These are phyloP conservation scores for Ceriops decandra DNA, from an alignment of 345 rosid genomes.

Conservation along the genomic window DNA sequence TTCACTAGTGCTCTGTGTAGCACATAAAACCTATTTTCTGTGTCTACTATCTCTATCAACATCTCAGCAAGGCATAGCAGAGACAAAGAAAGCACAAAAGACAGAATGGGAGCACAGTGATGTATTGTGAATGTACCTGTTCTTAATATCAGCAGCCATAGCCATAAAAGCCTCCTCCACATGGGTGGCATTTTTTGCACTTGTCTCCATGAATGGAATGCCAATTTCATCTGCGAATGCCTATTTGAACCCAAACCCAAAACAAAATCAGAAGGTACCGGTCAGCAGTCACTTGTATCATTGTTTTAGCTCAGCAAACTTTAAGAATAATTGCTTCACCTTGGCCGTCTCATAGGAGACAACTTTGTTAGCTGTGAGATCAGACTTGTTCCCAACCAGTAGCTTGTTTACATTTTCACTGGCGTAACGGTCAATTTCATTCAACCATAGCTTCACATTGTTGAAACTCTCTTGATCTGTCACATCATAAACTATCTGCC, in stretches of 20 bases:
- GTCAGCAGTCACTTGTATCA: background rate
- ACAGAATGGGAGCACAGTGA: too few species aligned
- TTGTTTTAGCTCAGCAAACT: constrained; percentile 3
- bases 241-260: constrained; percentile 29
- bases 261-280: background rate
- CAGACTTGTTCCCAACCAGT: constrained; percentile 67
- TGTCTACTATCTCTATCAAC: too few species aligned
- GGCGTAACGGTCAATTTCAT: constrained; percentile 72
- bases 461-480: constrained; percentile 80
- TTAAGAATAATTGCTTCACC: constrained; percentile 31
- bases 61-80: too few species aligned
- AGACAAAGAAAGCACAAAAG: too few species aligned
- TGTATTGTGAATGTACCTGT: constrained; percentile 33
- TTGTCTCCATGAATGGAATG: constrained; percentile 78
- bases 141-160: constrained; percentile 71
- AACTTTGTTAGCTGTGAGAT: constrained; percentile 62
- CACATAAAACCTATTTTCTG: background rate
- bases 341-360: constrained; percentile 74
- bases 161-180: constrained; percentile 85
- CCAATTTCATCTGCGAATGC: constrained; percentile 76
- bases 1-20: background rate
- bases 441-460: constrained; percentile 76
- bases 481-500: constrained; percentile 74
- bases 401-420: constrained; percentile 77
- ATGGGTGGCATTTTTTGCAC: constrained; percentile 68